Conservation (phyloP, 2,329 filamentous ascomycete genomes). For the Sporothrix luriei region DNA sequence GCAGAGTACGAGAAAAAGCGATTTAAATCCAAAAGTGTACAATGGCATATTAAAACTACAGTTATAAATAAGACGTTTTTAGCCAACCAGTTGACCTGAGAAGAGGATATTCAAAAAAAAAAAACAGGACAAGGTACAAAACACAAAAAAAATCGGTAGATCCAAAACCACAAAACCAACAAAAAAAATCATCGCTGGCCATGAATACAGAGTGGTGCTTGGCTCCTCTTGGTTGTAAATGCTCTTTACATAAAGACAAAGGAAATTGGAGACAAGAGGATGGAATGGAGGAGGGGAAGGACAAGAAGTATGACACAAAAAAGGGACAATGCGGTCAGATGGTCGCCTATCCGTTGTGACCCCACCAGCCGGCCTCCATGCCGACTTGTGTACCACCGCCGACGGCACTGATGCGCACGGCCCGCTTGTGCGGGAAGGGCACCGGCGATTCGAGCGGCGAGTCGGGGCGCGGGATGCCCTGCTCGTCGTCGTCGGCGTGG, state of each 20-base stretch:
- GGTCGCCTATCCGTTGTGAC: constrained; percentile 37
- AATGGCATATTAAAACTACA: constrained; percentile 27
- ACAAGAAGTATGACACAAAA: not conserved
- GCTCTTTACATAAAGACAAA: constrained; percentile 18
- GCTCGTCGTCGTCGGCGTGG: constrained; percentile 17
- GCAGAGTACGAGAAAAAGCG: not conserved
- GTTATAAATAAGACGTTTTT: constrained; percentile 10
- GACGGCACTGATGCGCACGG: constrained; percentile 45
- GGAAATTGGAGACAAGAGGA: not conserved
- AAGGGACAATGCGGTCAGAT: not conserved
- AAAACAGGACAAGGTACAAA: too few species aligned
- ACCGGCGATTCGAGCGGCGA: constrained; percentile 39
- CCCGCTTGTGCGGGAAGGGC: constrained; percentile 42
- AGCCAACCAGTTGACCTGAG: constrained; percentile 23
- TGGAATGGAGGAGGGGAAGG: not conserved
- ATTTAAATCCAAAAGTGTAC: not conserved
- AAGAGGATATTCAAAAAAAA: not conserved
- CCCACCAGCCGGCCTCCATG: constrained; percentile 41
- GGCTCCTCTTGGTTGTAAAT: constrained; percentile 20
- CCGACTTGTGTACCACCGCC: constrained; percentile 36
- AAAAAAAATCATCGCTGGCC: constrained; percentile 15
- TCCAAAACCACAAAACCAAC: not conserved
- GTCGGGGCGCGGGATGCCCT: constrained; percentile 41
- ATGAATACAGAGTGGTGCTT: constrained; percentile 18
- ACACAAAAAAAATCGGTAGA: not conserved